A percentile compares a stretch with the other conserved stretches of the same genome.
Conservation (phyloP, 2,329 filamentous ascomycete species). For the Arthrobotrys sphaeroides region DNA sequence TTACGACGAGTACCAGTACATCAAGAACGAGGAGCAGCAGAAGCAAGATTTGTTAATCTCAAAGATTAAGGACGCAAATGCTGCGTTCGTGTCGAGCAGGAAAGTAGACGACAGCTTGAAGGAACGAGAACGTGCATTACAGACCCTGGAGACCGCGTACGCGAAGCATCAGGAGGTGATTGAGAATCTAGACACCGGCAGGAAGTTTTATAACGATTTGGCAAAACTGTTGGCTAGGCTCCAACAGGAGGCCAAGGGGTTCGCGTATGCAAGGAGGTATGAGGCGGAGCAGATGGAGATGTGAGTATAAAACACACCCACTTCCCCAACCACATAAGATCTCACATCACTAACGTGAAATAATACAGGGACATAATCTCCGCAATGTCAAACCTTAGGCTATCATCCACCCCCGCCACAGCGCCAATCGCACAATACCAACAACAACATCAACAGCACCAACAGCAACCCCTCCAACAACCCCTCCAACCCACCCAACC, state of each 20-base stretch:
- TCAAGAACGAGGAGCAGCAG: slow-evolving; percentile 74
- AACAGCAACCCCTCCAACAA: slow-evolving; percentile 61
- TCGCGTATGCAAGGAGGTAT: slow-evolving; percentile 80
- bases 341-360: neutral
- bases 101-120: slow-evolving; percentile 72
- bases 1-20: slow-evolving; percentile 81
- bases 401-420: slow-evolving; percentile 32
- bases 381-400: slow-evolving; percentile 28
- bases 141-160: slow-evolving; percentile 88
- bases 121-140: slow-evolving; percentile 85
- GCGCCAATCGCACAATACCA: slow-evolving; percentile 51
- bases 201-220: slow-evolving; percentile 97
- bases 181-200: slow-evolving; percentile 85
- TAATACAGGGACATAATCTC: slow-evolving; percentile 6
- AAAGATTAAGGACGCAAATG: slow-evolving; percentile 78
- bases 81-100: slow-evolving; percentile 77
- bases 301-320: slow-evolving; percentile 63
- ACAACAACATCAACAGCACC: slow-evolving; percentile 59
- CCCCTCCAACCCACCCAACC: slow-evolving; percentile 56
- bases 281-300: slow-evolving; percentile 82
- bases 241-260: slow-evolving; percentile 79
- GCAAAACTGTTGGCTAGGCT: slow-evolving; percentile 86
- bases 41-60: slow-evolving; percentile 79
- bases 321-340: too few species aligned
- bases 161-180: slow-evolving; percentile 97